Percentiles rank a stretch among this genome's conserved stretches.
These are phyloP conservation scores for Schizopora paradoxa DNA, from an alignment of 1,284 basidiomycete species.

Conservation along the genomic window DNA sequence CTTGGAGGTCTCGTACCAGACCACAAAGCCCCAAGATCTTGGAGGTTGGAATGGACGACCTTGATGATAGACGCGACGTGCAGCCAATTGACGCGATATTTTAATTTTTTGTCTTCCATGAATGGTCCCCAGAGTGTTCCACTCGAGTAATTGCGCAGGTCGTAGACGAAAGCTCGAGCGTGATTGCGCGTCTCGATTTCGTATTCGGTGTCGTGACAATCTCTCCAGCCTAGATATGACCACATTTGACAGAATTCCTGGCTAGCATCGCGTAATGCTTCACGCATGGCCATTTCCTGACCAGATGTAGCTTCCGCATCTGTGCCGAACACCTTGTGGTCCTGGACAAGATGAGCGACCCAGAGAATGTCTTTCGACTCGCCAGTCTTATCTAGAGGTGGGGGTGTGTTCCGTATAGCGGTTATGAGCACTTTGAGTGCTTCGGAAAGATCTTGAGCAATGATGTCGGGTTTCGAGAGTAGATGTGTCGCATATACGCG, in stretches of 20 bases:
- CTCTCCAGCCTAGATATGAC: constrained; percentile 14
- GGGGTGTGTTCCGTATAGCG: constrained; percentile 37
- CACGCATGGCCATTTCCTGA: constrained; percentile 17
- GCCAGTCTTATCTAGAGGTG: constrained; percentile 22
- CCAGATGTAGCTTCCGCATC: constrained; percentile 21
- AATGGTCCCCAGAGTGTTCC: constrained; percentile 56
- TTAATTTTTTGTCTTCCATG: constrained; percentile 21
- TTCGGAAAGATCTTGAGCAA: constrained; percentile 27
- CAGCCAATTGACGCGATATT: constrained; percentile 49
- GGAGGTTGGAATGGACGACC: constrained; percentile 54
- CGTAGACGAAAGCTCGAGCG: constrained; percentile 55
- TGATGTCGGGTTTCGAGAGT: constrained; percentile 18
- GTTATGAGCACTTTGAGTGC: constrained; percentile 41
- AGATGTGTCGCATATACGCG: constrained; percentile 27
- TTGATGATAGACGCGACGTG: constrained; percentile 54
- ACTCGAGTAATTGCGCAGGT: constrained; percentile 50
- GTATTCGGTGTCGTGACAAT: constrained; percentile 1
- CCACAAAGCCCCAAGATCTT: constrained; percentile 38
- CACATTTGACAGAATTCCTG: constrained; percentile 14
- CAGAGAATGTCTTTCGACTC: constrained; percentile 19
- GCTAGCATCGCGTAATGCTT: constrained; percentile 26
- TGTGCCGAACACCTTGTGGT: constrained; percentile 19
- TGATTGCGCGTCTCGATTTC: constrained; percentile 32
- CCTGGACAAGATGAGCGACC: constrained; percentile 7
- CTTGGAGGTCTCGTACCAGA: constrained; percentile 39